Percentiles rank a stretch among this genome's conserved stretches.
These are phyloP conservation scores for Moelleriella libera DNA, from an alignment of 2,329 filamentous ascomycete genomes.

Conservation along the genomic window DNA sequence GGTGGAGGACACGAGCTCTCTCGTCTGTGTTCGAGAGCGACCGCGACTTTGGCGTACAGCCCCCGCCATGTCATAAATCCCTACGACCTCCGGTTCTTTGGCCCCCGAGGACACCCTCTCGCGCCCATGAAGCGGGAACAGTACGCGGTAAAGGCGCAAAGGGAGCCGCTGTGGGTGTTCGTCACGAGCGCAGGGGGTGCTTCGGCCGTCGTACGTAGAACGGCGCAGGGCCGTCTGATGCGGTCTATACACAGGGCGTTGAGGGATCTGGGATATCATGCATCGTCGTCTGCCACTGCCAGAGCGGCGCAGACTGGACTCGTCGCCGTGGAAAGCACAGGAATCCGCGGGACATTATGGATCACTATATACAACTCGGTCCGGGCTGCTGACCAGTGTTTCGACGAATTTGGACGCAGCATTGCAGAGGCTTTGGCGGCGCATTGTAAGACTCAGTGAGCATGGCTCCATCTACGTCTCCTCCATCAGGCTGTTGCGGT, in stretches of 20 bases:
- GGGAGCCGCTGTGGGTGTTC: constrained; percentile 19
- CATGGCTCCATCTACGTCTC: background rate
- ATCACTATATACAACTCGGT: constrained; percentile 8
- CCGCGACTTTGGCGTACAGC: constrained; percentile 12
- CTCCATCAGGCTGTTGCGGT: background rate
- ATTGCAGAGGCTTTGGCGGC: constrained; percentile 6
- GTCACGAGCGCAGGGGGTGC: constrained; percentile 5
- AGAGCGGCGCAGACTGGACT: background rate
- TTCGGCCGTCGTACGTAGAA: constrained; percentile 12
- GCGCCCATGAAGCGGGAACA: constrained; percentile 10
- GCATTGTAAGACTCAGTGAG: constrained; percentile 1
- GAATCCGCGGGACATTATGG: constrained; percentile 14
- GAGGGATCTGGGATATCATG: constrained; percentile 11
- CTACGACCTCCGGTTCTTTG: constrained; percentile 17
- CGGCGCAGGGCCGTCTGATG: constrained; percentile 12
- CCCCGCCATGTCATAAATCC: constrained; percentile 17
- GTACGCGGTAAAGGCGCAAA: constrained; percentile 12
- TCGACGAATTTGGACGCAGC: constrained; percentile 8
- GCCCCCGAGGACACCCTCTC: constrained; percentile 18
- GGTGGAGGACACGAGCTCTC: constrained; percentile 3
- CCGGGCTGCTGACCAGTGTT: constrained; percentile 5
- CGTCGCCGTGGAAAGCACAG: constrained; percentile 1
- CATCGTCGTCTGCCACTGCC: no score
- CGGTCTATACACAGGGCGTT: constrained; percentile 13
- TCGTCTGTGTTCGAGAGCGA: constrained; percentile 7